Evolutionary conservation across 345 rosid genomes (phyloP).

Genomic region (Trapa incisa): DNA sequence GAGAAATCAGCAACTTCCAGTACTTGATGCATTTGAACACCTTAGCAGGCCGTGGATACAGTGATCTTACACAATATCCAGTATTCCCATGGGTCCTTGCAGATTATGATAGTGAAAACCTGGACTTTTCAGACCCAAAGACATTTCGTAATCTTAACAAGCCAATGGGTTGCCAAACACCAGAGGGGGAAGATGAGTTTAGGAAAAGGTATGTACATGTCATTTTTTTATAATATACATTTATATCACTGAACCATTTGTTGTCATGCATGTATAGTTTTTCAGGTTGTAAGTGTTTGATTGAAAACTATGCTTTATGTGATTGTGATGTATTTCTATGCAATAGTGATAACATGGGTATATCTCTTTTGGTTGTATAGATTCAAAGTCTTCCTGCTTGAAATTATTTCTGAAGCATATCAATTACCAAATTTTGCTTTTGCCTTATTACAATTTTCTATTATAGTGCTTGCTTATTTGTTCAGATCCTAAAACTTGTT

Average conservation of each 20-base stretch:
- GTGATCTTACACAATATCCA: conserved; percentile 98
- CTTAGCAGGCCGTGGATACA: conserved; percentile 97
- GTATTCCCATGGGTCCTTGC: conserved; percentile 99
- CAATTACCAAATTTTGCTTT: not conserved
- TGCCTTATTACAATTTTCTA: no score
- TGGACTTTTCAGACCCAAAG: conserved; percentile 72
- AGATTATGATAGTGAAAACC: conserved; percentile 81
- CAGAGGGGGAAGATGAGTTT: conserved; percentile 94
- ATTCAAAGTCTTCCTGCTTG: not conserved
- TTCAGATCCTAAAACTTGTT: not conserved
- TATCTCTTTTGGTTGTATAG: not conserved
- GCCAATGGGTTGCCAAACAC: conserved; percentile 99
- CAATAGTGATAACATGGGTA: not conserved
- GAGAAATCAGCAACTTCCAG: conserved; percentile 98
- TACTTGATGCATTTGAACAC: conserved; percentile 99
- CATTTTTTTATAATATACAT: not conserved
- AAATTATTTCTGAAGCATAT: not conserved
- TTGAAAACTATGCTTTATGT: not conserved
- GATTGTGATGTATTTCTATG: not conserved
- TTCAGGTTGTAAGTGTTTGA: not conserved
- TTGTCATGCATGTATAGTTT: not conserved
- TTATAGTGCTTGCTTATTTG: not conserved
- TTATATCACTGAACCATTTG: not conserved
- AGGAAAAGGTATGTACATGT: conserved; percentile 53
- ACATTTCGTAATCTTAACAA: conserved; percentile 88